Conservation (phyloP, 2,329 filamentous ascomycete species). For the Westerdykella aurantiaca region DNA sequence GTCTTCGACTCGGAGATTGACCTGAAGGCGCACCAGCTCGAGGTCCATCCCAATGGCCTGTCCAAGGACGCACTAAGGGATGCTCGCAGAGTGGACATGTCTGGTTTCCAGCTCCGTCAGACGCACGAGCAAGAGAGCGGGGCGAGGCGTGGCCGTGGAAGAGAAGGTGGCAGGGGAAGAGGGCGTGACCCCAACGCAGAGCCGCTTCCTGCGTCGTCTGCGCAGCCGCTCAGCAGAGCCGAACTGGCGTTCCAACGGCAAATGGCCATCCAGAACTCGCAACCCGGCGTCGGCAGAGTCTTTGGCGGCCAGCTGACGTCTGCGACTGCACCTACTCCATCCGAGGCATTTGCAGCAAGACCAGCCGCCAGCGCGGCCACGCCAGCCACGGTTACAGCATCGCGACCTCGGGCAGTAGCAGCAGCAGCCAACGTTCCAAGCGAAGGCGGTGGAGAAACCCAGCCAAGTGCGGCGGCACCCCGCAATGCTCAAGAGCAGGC, state of each 20-base stretch:
- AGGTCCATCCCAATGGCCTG: slow-evolving; percentile 69
- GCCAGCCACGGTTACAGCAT: slow-evolving; percentile 37
- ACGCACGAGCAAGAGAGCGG: slow-evolving; percentile 61
- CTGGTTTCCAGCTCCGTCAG: slow-evolving; percentile 72
- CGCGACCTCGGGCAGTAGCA: slow-evolving; percentile 20
- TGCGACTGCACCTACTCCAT: slow-evolving; percentile 22
- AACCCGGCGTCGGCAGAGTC: slow-evolving; percentile 69
- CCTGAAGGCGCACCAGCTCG: slow-evolving; percentile 85
- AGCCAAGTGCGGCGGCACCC: slow-evolving; percentile 13
- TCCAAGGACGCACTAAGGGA: slow-evolving; percentile 81
- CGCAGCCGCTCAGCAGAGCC: slow-evolving; percentile 74
- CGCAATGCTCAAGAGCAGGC: slow-evolving; percentile 71
- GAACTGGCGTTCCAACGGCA: slow-evolving; percentile 89
- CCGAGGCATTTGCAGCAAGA: slow-evolving; percentile 43
- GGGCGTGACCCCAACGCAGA: slow-evolving; percentile 87
- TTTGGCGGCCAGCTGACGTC: slow-evolving; percentile 76
- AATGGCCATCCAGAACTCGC: slow-evolving; percentile 62
- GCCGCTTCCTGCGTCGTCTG: slow-evolving; percentile 66
- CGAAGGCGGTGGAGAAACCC: slow-evolving; percentile 31
- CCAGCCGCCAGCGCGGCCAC: slow-evolving; percentile 38
- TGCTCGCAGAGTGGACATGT: slow-evolving; percentile 78
- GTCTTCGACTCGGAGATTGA: slow-evolving; percentile 95
- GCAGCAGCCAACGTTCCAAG: slow-evolving; percentile 7
- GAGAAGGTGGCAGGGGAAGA: slow-evolving; percentile 51
- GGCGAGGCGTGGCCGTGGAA: slow-evolving; percentile 40